Evolutionary conservation across 257 asterid genomes (phyloP).

Genomic region (Lavandula angustifolia): DNA sequence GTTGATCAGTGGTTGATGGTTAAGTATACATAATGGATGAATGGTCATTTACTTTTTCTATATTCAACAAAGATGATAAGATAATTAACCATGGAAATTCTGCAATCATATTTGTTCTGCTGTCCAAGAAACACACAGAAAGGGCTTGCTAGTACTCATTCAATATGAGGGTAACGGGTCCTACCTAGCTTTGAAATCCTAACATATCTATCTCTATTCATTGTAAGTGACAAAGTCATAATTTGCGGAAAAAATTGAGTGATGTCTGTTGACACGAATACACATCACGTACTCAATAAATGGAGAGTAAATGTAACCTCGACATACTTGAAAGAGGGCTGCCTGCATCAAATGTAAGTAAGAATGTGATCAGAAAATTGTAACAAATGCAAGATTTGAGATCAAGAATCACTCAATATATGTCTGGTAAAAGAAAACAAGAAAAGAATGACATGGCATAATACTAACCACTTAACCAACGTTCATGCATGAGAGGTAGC

Average conservation of each 20-base stretch:
- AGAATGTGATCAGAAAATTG: too few relatives aligned
- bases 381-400: slow-evolving; percentile 19
- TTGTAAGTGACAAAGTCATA: too few relatives aligned
- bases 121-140: slow-evolving; percentile 50
- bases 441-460: slow-evolving; percentile 28
- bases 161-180: slow-evolving; percentile 28
- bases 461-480: slow-evolving; percentile 33
- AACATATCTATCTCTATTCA: not conserved
- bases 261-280: too few relatives aligned
- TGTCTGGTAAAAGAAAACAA: slow-evolving; percentile 38
- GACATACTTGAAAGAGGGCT: too few relatives aligned
- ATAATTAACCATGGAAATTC: slow-evolving; percentile 35
- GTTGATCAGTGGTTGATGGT: slow-evolving; percentile 22
- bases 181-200: slow-evolving; percentile 28
- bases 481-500: slow-evolving; percentile 35
- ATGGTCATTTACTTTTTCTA: slow-evolving; percentile 34
- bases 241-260: not conserved
- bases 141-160: slow-evolving; percentile 26
- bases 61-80: not conserved
- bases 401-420: slow-evolving; percentile 17
- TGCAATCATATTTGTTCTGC: slow-evolving; percentile 46
- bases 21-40: slow-evolving; percentile 37
- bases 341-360: too few relatives aligned
- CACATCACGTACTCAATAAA: too few relatives aligned
- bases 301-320: too few relatives aligned